A percentile compares a stretch with the other conserved stretches of the same genome.
Conservation (phyloP, 2,329 filamentous ascomycete genomes). For the Fusarium duplospermum region DNA sequence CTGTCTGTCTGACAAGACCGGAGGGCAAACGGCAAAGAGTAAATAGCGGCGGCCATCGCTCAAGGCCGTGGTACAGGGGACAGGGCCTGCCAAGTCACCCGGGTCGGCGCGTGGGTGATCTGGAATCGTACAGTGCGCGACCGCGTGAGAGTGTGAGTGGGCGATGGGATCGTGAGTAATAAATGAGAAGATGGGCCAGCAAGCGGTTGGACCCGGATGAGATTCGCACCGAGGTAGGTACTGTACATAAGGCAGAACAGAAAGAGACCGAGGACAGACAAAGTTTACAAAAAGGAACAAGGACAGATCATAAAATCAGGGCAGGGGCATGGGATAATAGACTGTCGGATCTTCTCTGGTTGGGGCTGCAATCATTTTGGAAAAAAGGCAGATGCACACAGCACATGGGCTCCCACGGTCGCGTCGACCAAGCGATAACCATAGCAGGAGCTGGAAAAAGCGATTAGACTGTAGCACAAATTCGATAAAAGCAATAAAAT, state of each 20-base stretch:
- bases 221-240: not conserved
- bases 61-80: slow-evolving; percentile 38
- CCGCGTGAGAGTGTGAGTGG: slow-evolving; percentile 25
- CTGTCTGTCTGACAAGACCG: not conserved
- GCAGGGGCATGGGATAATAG: not conserved
- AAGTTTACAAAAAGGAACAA: not conserved
- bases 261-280: not conserved
- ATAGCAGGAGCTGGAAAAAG: not conserved
- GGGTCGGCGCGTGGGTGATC: slow-evolving; percentile 40
- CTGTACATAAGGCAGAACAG: not conserved
- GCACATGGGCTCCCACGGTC: slow-evolving; percentile 15
- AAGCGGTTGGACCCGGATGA: slow-evolving; percentile 7
- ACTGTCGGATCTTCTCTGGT: slow-evolving; percentile 1
- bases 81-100: slow-evolving; percentile 40
- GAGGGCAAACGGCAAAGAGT: slow-evolving; percentile 4
- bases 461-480: not conserved
- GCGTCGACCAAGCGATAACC: not conserved
- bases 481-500: slow-evolving; percentile 9
- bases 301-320: not conserved
- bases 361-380: slow-evolving; percentile 22
- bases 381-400: slow-evolving; percentile 12
- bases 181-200: slow-evolving; percentile 26
- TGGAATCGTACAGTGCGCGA: slow-evolving; percentile 41
- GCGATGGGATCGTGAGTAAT: slow-evolving; percentile 36
- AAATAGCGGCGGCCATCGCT: slow-evolving; percentile 4